Evolutionary conservation across 352 stramenopile species (phyloP).

Genomic region (Phytophthora kernoviae): DNA sequence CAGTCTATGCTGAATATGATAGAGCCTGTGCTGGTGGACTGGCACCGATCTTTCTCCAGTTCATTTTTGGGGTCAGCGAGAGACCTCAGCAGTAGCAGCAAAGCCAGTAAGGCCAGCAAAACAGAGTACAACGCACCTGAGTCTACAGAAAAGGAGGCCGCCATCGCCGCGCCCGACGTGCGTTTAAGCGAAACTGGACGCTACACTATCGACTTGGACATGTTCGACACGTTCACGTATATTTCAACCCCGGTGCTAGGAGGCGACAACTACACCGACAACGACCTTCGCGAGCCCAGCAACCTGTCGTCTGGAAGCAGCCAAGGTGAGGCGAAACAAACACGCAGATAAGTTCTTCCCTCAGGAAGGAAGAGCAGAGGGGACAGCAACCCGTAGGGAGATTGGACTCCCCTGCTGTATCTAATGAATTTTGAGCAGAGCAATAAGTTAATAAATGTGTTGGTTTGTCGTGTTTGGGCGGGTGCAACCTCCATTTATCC

Average conservation of each 20-base stretch:
- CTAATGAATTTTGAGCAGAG: constrained; percentile 21
- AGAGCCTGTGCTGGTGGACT: constrained; percentile 33
- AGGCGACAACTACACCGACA: constrained; percentile 26
- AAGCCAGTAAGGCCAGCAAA: constrained; percentile 21
- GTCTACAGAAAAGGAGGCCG: constrained; percentile 18
- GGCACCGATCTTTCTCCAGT: constrained; percentile 29
- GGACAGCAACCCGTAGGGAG: constrained; percentile 1
- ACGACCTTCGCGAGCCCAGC: constrained; percentile 33
- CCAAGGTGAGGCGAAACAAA: constrained; percentile 22
- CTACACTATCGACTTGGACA: constrained; percentile 53
- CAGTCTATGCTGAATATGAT: constrained; percentile 32
- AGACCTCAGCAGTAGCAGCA: constrained; percentile 29
- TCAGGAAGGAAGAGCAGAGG: constrained; percentile 15
- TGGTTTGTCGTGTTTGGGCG: constrained; percentile 19
- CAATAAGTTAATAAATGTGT: constrained; percentile 36
- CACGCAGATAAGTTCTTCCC: constrained; percentile 14
- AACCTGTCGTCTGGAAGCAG: constrained; percentile 29
- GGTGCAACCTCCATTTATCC: background rate
- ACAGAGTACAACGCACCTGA: constrained; percentile 10
- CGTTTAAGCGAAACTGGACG: constrained; percentile 19
- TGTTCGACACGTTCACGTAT: constrained; percentile 57
- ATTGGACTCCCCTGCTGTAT: constrained; percentile 13
- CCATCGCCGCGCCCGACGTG: constrained; percentile 1
- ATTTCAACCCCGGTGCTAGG: constrained; percentile 58
- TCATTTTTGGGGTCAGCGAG: constrained; percentile 24